Evolutionary conservation across 306 rosid genomes (phyloP), one percentile per base, ranked within the genome.

Genomic region (Fagus crenata): DNA sequence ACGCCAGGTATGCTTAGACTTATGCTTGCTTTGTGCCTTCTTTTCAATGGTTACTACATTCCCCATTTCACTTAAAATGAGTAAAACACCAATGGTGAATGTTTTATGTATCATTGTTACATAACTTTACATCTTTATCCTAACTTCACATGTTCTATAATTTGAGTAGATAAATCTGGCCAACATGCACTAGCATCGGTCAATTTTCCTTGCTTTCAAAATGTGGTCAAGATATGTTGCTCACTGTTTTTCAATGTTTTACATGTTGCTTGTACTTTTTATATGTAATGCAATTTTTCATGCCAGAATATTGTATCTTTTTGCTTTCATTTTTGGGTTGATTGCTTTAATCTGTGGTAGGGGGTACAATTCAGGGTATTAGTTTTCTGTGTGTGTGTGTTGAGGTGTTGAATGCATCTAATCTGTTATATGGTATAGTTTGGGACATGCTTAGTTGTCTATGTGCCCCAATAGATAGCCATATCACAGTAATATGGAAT

Each of bases 1-100:
- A 69, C 99, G 99, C 51, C 97, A 96, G 98, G 99, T 93, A 79
- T 31, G 51, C 11, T 59, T 17, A 13, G 63, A 69, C 76, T 33
- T 42, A 13, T 56, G 56, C 77, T 72, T 32, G 39, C 72, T 76
- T 82, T 22, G 71, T 78, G 56, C 37, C 72, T 51, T 35, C 14
- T 28, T 58, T 22, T 49, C 6, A 56, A 41, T 71, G 60, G 31
- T 63, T 4, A 2, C 5, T 36, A 35, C 14, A 51, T 4, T 14
- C 5, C 14, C 43, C 49, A 4, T 2, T 2, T 63, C 49, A 12
- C 75, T 61, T 22, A 22, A 17, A 59, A 80, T 36, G 53, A 67
- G 13, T 46, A 31, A 32, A 36, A 63, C n/a, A 17, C 6, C 2
- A 43, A 39, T 39, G 71, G 6, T 65, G 69, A 35, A 63, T 65